These are phyloP conservation scores for Triangularia verruculosa DNA, from an alignment of 2,329 filamentous ascomycete genomes.

Conservation along the genomic window DNA sequence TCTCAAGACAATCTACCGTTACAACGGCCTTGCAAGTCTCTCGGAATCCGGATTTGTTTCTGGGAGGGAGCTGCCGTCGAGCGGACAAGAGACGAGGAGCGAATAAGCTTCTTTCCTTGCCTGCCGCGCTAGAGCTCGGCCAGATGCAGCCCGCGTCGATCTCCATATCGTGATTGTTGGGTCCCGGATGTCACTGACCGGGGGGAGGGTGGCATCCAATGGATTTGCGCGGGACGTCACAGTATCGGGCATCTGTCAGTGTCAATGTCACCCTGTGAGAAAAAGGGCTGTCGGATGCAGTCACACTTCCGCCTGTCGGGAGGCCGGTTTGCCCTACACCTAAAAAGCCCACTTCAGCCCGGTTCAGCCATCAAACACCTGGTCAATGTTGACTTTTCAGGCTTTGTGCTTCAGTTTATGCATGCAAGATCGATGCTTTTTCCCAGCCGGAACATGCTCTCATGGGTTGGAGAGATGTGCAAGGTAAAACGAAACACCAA, in stretches of 20 bases:
- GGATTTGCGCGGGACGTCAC: not conserved
- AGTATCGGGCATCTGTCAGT: not conserved
- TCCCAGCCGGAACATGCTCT: not conserved
- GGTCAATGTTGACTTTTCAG: not conserved
- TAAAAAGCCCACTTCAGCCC: too few relatives aligned
- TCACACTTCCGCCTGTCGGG: not conserved
- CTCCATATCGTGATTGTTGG: conserved; percentile 4
- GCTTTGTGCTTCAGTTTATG: not conserved
- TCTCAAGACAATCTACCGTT: not conserved
- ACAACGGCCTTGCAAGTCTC: conserved; percentile 1
- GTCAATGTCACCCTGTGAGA: not conserved
- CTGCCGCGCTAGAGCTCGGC: not conserved
- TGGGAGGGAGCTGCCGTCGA: not conserved
- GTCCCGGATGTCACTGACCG: not conserved
- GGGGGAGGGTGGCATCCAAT: not conserved
- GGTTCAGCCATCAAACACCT: too few relatives aligned
- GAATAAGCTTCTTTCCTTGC: conserved; percentile 2
- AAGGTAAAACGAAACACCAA: not conserved
- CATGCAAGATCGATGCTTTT: not conserved
- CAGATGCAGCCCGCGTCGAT: conserved; percentile 6
- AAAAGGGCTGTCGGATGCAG: not conserved
- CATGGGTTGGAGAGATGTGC: not conserved
- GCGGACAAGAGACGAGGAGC: not conserved
- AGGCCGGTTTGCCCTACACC: not conserved
- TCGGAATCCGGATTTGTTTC: not conserved